phyloP scores from a whole-genome alignment of 1,284 basidiomycete genomes.

The Leucoagaricus sp. region DNA sequence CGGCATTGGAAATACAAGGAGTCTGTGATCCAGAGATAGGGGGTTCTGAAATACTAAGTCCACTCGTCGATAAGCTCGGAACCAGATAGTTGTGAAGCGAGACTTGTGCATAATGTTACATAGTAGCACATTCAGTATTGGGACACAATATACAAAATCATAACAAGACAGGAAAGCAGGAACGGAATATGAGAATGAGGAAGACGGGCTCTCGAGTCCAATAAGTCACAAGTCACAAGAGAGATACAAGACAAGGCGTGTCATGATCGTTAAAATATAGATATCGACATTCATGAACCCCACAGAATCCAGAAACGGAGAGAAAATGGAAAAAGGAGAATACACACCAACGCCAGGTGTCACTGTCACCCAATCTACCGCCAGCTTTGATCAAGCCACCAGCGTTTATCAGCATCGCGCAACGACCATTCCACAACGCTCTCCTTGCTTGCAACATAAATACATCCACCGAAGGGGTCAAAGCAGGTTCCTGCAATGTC shows the following conservation, averaged over 20 bases:
- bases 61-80: no score
- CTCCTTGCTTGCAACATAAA: slow-evolving; percentile 68
- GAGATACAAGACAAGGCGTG: no score
- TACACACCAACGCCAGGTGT: background rate
- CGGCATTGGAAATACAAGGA: no score
- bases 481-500: slow-evolving; percentile 77
- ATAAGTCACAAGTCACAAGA: no score
- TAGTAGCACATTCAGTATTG: background rate
- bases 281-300: background rate
- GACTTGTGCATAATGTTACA: background rate
- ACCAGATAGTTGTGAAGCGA: background rate
- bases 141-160: background rate
- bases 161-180: background rate
- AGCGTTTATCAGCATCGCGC: slow-evolving; percentile 12
- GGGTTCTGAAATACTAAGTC: no score
- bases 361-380: background rate
- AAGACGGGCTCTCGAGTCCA: background rate
- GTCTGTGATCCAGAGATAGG: no score
- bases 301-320: background rate
- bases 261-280: no score
- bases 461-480: slow-evolving; percentile 63
- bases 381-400: slow-evolving; percentile 14
- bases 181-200: background rate
- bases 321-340: background rate
- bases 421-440: slow-evolving; percentile 63